Percentiles rank a stretch among this genome's conserved stretches.
Conservation (phyloP, 139 green algal genomes). For the Dunaliella sp. region DNA sequence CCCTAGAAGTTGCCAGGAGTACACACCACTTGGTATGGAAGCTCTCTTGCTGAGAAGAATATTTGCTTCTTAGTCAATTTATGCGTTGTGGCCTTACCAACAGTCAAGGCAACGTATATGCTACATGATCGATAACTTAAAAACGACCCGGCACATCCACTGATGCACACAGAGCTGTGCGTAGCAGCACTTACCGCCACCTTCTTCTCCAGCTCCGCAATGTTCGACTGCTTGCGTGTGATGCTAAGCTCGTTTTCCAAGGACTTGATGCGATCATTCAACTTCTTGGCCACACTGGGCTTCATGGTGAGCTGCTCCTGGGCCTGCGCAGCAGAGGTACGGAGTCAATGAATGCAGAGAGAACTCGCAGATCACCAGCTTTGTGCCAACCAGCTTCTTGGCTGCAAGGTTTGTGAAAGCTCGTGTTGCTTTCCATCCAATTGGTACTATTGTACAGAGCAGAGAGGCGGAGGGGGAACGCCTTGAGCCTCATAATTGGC, state of each 20-base stretch:
- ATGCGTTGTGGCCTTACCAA: too few species aligned
- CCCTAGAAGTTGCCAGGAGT: too few species aligned
- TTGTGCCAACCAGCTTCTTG: background rate
- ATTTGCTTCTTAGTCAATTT: too few species aligned
- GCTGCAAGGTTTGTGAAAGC: background rate
- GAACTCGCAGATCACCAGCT: background rate
- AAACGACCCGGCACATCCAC: too few species aligned
- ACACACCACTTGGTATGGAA: too few species aligned
- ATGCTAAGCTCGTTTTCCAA: constrained; percentile 48
- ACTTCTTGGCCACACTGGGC: constrained; percentile 47
- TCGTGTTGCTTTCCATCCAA: background rate
- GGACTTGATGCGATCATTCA: constrained; percentile 50
- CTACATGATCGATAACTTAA: too few species aligned
- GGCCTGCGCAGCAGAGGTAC: constrained; percentile 9
- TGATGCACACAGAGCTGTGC: too few species aligned
- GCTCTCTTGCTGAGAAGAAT: too few species aligned
- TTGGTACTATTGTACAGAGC: too few species aligned
- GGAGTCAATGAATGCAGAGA: background rate
- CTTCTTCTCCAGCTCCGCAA: constrained; percentile 44
- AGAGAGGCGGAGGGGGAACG: too few species aligned
- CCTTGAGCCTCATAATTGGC: too few species aligned
- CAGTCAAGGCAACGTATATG: too few species aligned
- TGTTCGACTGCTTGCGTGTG: constrained; percentile 35
- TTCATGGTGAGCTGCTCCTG: constrained; percentile 29
- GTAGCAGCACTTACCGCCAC: constrained; percentile 32